phyloP scores from a whole-genome alignment of 2,329 filamentous ascomycete genomes.

The Ophiocordyceps polyrhachis-furcata region DNA sequence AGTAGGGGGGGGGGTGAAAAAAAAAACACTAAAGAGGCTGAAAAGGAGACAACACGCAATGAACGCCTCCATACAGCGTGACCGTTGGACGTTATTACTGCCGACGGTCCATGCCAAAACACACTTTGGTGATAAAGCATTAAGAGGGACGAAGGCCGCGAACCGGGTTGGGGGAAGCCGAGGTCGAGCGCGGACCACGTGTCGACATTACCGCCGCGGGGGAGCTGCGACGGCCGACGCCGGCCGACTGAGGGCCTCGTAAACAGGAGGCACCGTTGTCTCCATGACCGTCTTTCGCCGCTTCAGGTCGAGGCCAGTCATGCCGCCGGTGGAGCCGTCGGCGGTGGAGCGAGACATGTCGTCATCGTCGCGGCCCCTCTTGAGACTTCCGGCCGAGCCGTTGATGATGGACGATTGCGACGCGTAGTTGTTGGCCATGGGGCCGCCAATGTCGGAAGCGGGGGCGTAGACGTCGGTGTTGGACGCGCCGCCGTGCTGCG shows the following conservation, averaged over 20 bases:
- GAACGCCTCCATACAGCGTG: conserved; percentile 3
- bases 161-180: not conserved
- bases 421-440: conserved; percentile 44
- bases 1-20: not conserved
- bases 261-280: conserved; percentile 29
- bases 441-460: conserved; percentile 36
- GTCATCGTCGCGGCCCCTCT: conserved; percentile 38
- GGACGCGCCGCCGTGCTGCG: conserved; percentile 35
- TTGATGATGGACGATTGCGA: conserved; percentile 47
- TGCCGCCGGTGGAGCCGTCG: conserved; percentile 15
- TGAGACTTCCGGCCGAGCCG: conserved; percentile 28
- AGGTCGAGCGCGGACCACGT: not conserved
- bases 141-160: not conserved
- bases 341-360: conserved; percentile 40
- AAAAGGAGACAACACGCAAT: conserved; percentile 1
- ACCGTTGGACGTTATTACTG: conserved; percentile 1
- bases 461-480: conserved; percentile 53
- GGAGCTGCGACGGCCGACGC: conserved; percentile 24
- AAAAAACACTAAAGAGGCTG: not conserved
- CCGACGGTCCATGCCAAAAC: not conserved
- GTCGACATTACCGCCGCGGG: conserved; percentile 16
- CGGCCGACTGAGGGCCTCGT: conserved; percentile 30
- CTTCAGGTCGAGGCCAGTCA: conserved; percentile 45
- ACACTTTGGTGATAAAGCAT: not conserved
- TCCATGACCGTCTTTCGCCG: conserved; percentile 63